Percentiles rank a stretch among this genome's conserved stretches.
phyloP scores from a whole-genome alignment of 768 basidiomycete species.

The Daedaleopsis nitida region DNA sequence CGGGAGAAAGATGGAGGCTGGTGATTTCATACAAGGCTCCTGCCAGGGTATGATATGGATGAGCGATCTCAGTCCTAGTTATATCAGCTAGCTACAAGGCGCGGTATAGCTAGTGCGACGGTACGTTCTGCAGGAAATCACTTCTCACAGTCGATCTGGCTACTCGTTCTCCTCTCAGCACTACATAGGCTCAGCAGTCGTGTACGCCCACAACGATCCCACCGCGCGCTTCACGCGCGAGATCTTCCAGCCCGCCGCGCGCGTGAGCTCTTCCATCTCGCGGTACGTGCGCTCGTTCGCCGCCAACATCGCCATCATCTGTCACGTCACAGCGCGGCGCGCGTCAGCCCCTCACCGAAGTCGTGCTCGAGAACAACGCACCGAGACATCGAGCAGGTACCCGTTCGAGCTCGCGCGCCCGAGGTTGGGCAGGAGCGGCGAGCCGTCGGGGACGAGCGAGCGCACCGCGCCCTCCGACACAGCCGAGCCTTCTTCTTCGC shows the following conservation, averaged over 20 bases:
- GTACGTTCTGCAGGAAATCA: neutral
- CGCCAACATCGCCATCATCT: constrained; percentile 71
- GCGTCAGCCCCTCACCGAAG: neutral
- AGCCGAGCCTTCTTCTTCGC: neutral
- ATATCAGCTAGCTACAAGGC: neutral
- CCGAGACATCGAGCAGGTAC: constrained; percentile 17
- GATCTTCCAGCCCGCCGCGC: constrained; percentile 66
- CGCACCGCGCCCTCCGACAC: constrained; percentile 4
- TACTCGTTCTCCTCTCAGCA: neutral
- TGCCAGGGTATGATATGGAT: neutral
- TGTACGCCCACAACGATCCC: constrained; percentile 18
- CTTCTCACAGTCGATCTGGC: neutral
- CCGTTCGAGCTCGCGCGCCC: constrained; percentile 9
- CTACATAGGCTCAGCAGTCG: constrained; percentile 6
- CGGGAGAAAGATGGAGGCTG: constrained; percentile 6
- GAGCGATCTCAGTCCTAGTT: neutral
- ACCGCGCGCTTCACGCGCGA: constrained; percentile 48
- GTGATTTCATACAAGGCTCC: constrained; percentile 8
- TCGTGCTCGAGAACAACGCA: constrained; percentile 3
- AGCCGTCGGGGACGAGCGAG: constrained; percentile 10
- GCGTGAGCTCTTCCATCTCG: constrained; percentile 53
- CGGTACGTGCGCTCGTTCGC: constrained; percentile 66
- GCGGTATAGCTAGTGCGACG: neutral
- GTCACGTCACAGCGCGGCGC: neutral
- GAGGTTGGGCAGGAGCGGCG: constrained; percentile 20